Evolutionary conservation across 148 eudicot species (phyloP).

Genomic region (Amaranthus hypochondriacus): DNA sequence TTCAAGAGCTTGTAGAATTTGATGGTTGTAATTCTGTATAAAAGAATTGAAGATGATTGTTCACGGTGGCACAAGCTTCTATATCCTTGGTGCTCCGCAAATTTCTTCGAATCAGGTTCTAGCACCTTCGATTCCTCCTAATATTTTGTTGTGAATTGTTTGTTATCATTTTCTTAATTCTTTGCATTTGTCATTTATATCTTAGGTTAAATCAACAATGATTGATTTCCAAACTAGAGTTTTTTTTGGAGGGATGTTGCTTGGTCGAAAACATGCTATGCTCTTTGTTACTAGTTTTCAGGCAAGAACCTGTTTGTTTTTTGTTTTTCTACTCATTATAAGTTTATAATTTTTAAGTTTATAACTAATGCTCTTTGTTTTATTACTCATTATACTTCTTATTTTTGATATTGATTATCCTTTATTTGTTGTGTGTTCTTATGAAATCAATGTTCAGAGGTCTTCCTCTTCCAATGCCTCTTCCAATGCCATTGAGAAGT

Average conservation of each 20-base stretch:
- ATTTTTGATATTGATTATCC: not conserved
- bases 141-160: not conserved
- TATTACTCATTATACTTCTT: not conserved
- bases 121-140: not conserved
- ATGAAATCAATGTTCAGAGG: conserved; percentile 4
- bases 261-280: not conserved
- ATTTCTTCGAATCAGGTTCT: not conserved
- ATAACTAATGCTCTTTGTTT: no score
- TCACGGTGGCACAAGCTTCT: not conserved
- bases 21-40: not conserved
- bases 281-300: not conserved
- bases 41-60: conserved; percentile 10
- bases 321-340: no score
- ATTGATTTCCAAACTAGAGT: conserved; percentile 1
- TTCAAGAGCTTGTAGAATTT: not conserved
- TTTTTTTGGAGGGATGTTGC: conserved; percentile 12
- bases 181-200: not conserved
- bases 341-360: not conserved
- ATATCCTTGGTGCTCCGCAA: not conserved
- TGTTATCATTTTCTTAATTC: not conserved
- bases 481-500: conserved; percentile 44
- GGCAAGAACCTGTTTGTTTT: conserved; percentile 4
- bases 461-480: conserved; percentile 15
- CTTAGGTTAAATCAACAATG: not conserved
- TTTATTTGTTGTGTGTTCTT: conserved; percentile 8